These are phyloP conservation scores for Auricularia cornea DNA, from an alignment of 768 basidiomycete species.

Conservation along the genomic window DNA sequence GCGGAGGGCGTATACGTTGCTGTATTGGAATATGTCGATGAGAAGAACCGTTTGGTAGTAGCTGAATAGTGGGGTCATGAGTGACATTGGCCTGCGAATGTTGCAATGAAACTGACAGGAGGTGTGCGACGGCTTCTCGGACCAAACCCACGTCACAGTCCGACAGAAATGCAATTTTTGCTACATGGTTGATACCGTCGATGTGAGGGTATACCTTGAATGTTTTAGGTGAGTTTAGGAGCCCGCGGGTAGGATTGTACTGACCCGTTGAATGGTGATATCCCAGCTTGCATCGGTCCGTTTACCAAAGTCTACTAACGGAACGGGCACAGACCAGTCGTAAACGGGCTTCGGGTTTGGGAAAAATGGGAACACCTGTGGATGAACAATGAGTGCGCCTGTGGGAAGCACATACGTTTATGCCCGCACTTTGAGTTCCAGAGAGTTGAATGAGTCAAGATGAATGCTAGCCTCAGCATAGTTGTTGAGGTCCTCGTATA, in stretches of 20 bases:
- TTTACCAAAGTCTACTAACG: slow-evolving; percentile 74
- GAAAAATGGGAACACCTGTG: slow-evolving; percentile 81
- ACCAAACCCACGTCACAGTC: slow-evolving; percentile 80
- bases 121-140: slow-evolving; percentile 81
- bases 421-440: slow-evolving; percentile 62
- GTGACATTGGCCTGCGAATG: neutral
- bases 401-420: too few relatives aligned
- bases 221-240: neutral
- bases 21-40: slow-evolving; percentile 95
- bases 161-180: slow-evolving; percentile 83
- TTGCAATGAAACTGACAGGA: slow-evolving; percentile 53
- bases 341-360: slow-evolving; percentile 85
- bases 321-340: slow-evolving; percentile 94
- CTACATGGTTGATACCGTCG: slow-evolving; percentile 87
- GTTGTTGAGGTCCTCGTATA: slow-evolving; percentile 95
- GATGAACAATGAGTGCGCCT: neutral
- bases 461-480: slow-evolving; percentile 93
- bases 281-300: slow-evolving; percentile 93
- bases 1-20: slow-evolving; percentile 91
- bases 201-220: slow-evolving; percentile 70
- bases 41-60: slow-evolving; percentile 97
- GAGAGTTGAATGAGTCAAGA: slow-evolving; percentile 77
- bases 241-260: neutral
- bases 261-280: slow-evolving; percentile 51
- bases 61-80: slow-evolving; percentile 30